Evolutionary conservation across 1,284 basidiomycete species (phyloP).

Genomic region (Agroathelia rolfsii): DNA sequence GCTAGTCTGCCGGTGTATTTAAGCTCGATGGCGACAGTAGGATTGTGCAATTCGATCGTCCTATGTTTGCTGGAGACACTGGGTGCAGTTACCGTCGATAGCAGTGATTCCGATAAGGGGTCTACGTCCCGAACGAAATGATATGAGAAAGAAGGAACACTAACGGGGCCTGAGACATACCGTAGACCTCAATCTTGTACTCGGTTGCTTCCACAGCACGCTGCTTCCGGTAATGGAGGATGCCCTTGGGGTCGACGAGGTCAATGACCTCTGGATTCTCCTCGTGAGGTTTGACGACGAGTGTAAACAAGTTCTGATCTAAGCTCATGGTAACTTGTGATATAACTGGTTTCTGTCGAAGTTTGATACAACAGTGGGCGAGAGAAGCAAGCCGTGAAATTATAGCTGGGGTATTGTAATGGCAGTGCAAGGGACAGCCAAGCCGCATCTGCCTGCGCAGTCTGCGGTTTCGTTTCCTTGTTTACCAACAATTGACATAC

Average conservation of each 20-base stretch:
- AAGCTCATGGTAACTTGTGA: constrained; percentile 73
- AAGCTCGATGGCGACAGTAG: constrained; percentile 56
- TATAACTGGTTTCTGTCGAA: too few species aligned
- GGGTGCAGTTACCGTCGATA: constrained; percentile 56
- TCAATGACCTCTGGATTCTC: constrained; percentile 53
- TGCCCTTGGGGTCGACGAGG: constrained; percentile 53
- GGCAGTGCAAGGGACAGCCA: too few species aligned
- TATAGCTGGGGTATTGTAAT: too few species aligned
- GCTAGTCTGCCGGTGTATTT: constrained; percentile 64
- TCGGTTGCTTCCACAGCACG: constrained; percentile 35
- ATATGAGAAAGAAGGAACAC: constrained; percentile 2
- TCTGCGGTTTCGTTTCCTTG: too few species aligned
- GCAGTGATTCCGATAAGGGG: constrained; percentile 52
- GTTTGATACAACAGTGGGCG: too few species aligned
- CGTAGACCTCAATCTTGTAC: constrained; percentile 58
- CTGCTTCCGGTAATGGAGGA: constrained; percentile 60
- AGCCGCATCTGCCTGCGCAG: too few species aligned
- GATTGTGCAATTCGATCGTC: constrained; percentile 67
- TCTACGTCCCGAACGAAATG: constrained; percentile 30
- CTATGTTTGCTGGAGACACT: constrained; percentile 60
- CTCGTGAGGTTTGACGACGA: constrained; percentile 47
- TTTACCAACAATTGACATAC: too few species aligned
- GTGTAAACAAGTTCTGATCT: constrained; percentile 74
- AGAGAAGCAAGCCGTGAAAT: too few species aligned
- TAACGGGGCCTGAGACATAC: constrained; percentile 26